phyloP scores from a whole-genome alignment of 495 filamentous ascomycete genomes.

The Hypoxylon subgilvum region DNA sequence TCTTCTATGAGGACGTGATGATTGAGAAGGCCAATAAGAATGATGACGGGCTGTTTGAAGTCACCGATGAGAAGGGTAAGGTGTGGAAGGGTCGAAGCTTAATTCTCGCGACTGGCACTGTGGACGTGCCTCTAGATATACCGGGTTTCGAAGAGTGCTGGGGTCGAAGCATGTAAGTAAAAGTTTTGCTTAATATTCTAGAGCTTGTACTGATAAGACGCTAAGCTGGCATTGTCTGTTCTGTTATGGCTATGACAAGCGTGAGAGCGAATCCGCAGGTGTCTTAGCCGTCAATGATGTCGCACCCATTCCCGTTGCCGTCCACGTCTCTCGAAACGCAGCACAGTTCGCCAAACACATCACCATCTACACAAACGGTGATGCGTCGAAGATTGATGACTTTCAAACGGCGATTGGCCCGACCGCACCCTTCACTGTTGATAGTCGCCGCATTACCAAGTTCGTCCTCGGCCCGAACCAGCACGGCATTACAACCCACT shows the following conservation, averaged over 20 bases:
- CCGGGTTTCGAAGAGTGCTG: conserved; percentile 39
- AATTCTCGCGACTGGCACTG: conserved; percentile 48
- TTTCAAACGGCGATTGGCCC: conserved; percentile 6
- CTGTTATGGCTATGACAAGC: conserved; percentile 55
- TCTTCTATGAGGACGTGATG: conserved; percentile 43
- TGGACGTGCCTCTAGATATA: conserved; percentile 42
- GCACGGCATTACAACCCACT: not conserved
- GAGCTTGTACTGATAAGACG: conserved; percentile 47
- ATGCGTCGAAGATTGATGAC: conserved; percentile 1
- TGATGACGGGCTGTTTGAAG: conserved; percentile 32
- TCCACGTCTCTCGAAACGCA: conserved; percentile 26
- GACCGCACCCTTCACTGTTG: conserved; percentile 6
- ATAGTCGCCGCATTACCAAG: conserved; percentile 9
- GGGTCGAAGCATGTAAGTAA: conserved; percentile 39
- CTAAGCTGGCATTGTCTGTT: conserved; percentile 56
- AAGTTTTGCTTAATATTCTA: not conserved
- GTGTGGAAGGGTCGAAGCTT: conserved; percentile 50
- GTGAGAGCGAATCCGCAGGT: conserved; percentile 14
- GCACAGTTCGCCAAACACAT: conserved; percentile 4
- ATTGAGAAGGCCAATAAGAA: conserved; percentile 36
- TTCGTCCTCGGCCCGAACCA: conserved; percentile 4
- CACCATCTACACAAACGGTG: conserved; percentile 32
- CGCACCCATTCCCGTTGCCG: not conserved
- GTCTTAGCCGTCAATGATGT: conserved; percentile 8
- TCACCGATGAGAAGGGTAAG: conserved; percentile 37